Evolutionary conservation across 2,329 filamentous ascomycete species (phyloP).

Genomic region (Trichoderma sp.): DNA sequence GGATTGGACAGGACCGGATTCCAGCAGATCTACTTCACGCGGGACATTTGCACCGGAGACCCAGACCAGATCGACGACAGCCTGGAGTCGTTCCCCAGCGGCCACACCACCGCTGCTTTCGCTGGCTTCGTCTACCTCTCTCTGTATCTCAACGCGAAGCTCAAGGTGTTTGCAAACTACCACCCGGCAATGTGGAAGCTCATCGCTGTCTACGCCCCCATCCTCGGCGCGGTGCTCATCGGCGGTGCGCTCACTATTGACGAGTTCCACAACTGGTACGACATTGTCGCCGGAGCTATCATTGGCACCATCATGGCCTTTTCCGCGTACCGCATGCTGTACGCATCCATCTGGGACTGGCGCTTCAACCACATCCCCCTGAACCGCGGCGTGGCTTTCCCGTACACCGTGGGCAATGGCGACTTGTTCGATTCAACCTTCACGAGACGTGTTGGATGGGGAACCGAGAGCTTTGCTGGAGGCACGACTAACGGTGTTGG

Average conservation of each 20-base stretch:
- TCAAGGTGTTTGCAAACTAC: conserved; percentile 72
- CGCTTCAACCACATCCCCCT: conserved; percentile 64
- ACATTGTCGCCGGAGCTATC: conserved; percentile 62
- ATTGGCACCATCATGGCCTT: conserved; percentile 67
- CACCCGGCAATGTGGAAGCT: conserved; percentile 74
- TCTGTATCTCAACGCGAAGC: conserved; percentile 74
- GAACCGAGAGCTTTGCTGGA: conserved; percentile 26
- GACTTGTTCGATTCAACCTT: conserved; percentile 55
- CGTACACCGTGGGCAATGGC: conserved; percentile 42
- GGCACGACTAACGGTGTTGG: background rate
- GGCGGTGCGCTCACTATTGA: conserved; percentile 69
- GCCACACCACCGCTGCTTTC: conserved; percentile 71
- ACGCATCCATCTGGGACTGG: conserved; percentile 66
- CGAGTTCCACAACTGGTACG: conserved; percentile 74
- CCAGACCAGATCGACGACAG: conserved; percentile 62
- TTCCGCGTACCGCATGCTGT: conserved; percentile 64
- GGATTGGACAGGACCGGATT: conserved; percentile 53
- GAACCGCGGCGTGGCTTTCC: conserved; percentile 54
- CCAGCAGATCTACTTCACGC: conserved; percentile 63
- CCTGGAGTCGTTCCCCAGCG: conserved; percentile 69
- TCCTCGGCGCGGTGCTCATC: conserved; percentile 66
- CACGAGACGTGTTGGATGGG: conserved; percentile 61
- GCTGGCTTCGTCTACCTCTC: conserved; percentile 68
- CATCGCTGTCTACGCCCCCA: conserved; percentile 59
- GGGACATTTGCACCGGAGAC: conserved; percentile 67